Conservation (phyloP, 2,329 filamentous ascomycete species). For the Cladosporium sp. region DNA sequence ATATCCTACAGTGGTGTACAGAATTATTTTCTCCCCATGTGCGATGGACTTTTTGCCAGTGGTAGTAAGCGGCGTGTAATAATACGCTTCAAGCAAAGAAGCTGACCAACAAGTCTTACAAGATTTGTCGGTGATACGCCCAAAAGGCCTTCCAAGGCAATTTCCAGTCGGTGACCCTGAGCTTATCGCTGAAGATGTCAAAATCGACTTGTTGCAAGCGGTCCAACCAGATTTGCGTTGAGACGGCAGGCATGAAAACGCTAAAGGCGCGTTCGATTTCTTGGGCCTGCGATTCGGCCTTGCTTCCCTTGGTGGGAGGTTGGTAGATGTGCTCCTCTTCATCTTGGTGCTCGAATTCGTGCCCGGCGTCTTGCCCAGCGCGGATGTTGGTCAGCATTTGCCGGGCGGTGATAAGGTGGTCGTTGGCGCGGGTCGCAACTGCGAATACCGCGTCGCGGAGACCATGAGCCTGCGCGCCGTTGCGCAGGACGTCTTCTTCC, state of each 20-base stretch:
- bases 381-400: constrained; percentile 83
- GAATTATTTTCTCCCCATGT: not conserved
- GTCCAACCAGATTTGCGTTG: constrained; percentile 73
- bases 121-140: constrained; percentile 51
- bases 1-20: constrained; percentile 8
- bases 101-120: constrained; percentile 35
- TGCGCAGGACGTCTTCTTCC: constrained; percentile 84
- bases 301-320: constrained; percentile 21
- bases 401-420: constrained; percentile 88
- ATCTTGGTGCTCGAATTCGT: constrained; percentile 82
- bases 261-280: constrained; percentile 68
- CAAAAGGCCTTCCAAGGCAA: constrained; percentile 73
- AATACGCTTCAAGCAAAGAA: not conserved
- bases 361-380: constrained; percentile 68
- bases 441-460: constrained; percentile 85
- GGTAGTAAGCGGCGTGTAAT: not conserved
- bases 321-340: constrained; percentile 63
- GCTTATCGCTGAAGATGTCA: constrained; percentile 64
- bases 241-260: constrained; percentile 73
- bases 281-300: constrained; percentile 35
- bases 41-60: not conserved
- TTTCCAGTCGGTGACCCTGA: constrained; percentile 70
- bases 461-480: constrained; percentile 71
- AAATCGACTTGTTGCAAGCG: constrained; percentile 77
- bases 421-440: constrained; percentile 88